Evolutionary conservation across 345 rosid genomes (phyloP), one percentile per base, ranked within the genome.

Genomic region (Eucalyptus pauciflora): DNA sequence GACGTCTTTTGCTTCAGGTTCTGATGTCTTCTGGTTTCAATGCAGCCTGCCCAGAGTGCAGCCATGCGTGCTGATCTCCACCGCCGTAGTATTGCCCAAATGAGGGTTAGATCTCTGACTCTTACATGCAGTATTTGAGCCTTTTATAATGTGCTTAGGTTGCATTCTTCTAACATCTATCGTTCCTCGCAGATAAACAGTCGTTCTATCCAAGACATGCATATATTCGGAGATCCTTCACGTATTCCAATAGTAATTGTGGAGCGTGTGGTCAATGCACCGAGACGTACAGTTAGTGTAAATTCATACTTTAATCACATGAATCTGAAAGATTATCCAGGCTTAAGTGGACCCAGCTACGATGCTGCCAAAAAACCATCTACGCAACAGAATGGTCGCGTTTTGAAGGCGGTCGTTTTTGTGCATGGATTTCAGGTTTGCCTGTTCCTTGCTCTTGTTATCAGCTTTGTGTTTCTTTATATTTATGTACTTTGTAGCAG

Each of bases 341-440:
- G 91, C 67, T 86, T 92, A 33, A 50, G 88, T 76, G 95, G 83
- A 88, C 27, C 90, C 87, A 67, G 88, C 58, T 85, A 90, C 64
- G 94, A 93, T 56, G 86, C 90, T 17, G 90, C 88, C 58, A 94
- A 91, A 85, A 92, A 92, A 86, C 86, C 89, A 67, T 89, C 92
- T 86, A 90, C 81, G n/a, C 92, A 87, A 69, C 92, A 93, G 89
- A 94, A 62, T 83, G 91, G 91, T 54, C 89, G 89, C 41, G 94
- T 94, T 51, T 92, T 98, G 91, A 98, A 96, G 93, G 90, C 95
- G 60, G 98, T 94, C 62, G 91, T 98, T 67, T 98, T 98, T 81
- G 98, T 98, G 91, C 99, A 97, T 91, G 99, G 99, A 54, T 98
- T 98, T 93, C 99, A 98, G 98, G 99, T 88, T 89, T 79, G 71